Evolutionary conservation across 306 rosid genomes (phyloP).

Genomic region (Dicorynia guianensis): DNA sequence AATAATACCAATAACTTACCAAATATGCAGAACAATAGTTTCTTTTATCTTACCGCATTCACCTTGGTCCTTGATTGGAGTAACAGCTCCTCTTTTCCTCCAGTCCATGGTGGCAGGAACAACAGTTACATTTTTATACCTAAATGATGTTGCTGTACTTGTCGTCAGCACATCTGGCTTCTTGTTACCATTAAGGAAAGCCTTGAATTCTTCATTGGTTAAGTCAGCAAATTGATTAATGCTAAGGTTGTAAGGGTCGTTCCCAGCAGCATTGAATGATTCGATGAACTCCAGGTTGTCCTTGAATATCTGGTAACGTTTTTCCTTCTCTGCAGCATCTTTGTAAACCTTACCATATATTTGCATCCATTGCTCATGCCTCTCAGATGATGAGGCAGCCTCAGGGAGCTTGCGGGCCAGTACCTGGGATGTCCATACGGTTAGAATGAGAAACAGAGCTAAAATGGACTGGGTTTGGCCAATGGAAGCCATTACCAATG

Average conservation of each 20-base stretch:
- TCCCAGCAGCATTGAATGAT: slow-evolving; percentile 37
- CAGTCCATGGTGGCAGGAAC: slow-evolving; percentile 40
- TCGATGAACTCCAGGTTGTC: slow-evolving; percentile 40
- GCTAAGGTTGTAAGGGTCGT: slow-evolving; percentile 48
- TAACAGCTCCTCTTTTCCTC: slow-evolving; percentile 49
- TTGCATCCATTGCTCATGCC: slow-evolving; percentile 48
- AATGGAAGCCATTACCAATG: slow-evolving; percentile 36
- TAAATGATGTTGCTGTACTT: neutral
- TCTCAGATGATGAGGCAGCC: neutral
- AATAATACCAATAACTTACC: too few relatives aligned
- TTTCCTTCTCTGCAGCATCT: slow-evolving; percentile 44
- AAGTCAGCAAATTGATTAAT: slow-evolving; percentile 40
- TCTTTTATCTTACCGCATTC: slow-evolving; percentile 28
- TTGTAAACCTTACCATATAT: slow-evolving; percentile 36
- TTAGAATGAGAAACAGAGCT: slow-evolving; percentile 10
- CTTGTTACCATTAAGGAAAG: slow-evolving; percentile 21
- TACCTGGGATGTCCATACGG: slow-evolving; percentile 25
- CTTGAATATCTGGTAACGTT: slow-evolving; percentile 40
- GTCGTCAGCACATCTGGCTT: neutral
- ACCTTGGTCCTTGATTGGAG: slow-evolving; percentile 45
- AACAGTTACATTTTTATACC: slow-evolving; percentile 32
- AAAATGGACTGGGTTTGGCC: slow-evolving; percentile 4
- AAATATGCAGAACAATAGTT: too few relatives aligned
- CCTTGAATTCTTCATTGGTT: slow-evolving; percentile 43
- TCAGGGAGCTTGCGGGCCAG: too few relatives aligned